These are phyloP conservation scores for Ophiocordyceps sinensis DNA, from an alignment of 2,329 filamentous ascomycete species.

Conservation along the genomic window DNA sequence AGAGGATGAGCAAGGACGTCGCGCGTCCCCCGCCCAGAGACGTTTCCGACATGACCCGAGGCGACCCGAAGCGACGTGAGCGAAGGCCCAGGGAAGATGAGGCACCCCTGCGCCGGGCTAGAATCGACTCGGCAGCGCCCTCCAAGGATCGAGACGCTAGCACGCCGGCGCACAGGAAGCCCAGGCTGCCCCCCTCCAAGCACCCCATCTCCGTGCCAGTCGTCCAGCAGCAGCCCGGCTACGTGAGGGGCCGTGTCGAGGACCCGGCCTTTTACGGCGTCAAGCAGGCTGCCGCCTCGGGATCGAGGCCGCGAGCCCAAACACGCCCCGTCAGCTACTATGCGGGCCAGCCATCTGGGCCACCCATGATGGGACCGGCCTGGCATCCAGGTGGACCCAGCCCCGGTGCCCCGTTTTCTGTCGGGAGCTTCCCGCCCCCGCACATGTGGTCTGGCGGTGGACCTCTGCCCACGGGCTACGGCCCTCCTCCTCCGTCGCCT, in stretches of 20 bases:
- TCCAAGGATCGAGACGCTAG: constrained; percentile 11
- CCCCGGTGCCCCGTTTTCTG: constrained; percentile 7
- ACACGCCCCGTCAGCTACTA: constrained; percentile 22
- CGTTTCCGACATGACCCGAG: constrained; percentile 6
- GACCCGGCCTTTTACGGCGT: constrained; percentile 21
- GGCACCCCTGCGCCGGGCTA: neutral
- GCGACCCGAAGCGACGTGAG: constrained; percentile 15
- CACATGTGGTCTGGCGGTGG: constrained; percentile 10
- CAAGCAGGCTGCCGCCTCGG: constrained; percentile 17
- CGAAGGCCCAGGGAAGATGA: constrained; percentile 11
- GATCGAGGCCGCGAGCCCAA: constrained; percentile 17
- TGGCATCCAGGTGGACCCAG: constrained; percentile 12
- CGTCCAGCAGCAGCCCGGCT: constrained; percentile 16
- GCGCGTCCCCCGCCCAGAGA: constrained; percentile 9
- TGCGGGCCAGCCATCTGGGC: constrained; percentile 14
- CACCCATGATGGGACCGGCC: constrained; percentile 11
- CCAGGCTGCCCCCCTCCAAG: constrained; percentile 14
- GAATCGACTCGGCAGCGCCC: constrained; percentile 2
- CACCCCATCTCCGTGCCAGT: constrained; percentile 19
- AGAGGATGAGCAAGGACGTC: constrained; percentile 12
- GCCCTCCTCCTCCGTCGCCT: constrained; percentile 13
- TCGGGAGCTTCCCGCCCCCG: constrained; percentile 18
- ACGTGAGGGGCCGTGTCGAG: constrained; percentile 17
- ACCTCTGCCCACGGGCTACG: constrained; percentile 11
- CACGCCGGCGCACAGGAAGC: constrained; percentile 10